These are phyloP conservation scores for Linnemannia elongata DNA, from an alignment of 192 early-diverging fungal species.

Conservation along the genomic window DNA sequence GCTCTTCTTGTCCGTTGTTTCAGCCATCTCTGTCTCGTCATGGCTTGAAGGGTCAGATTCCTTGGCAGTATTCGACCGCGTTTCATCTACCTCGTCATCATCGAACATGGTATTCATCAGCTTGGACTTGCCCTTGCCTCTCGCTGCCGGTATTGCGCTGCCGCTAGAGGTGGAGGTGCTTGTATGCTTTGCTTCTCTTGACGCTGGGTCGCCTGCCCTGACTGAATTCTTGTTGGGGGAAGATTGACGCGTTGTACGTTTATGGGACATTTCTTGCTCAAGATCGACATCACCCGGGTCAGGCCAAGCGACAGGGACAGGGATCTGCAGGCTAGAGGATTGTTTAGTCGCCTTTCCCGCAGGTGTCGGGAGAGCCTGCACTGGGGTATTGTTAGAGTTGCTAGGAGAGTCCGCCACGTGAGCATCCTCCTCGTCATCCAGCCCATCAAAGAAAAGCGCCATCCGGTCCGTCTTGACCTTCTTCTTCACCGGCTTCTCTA, in stretches of 20 bases:
- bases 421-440: slow-evolving; percentile 39
- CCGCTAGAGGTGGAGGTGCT: not conserved
- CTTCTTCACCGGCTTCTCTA: slow-evolving; percentile 34
- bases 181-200: not conserved
- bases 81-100: not conserved
- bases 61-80: not conserved
- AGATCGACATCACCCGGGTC: not conserved
- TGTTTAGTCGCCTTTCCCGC: not conserved
- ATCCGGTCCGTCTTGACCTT: slow-evolving; percentile 51
- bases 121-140: not conserved
- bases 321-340: not conserved
- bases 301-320: slow-evolving; percentile 23
- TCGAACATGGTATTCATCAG: not conserved
- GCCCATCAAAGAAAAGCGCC: slow-evolving; percentile 45
- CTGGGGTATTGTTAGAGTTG: not conserved
- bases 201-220: not conserved
- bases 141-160: not conserved
- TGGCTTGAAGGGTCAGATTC: not conserved
- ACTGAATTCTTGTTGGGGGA: not conserved
- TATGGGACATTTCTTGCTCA: not conserved
- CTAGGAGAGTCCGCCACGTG: not conserved
- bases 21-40: not conserved
- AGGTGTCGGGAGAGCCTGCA: not conserved
- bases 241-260: not conserved
- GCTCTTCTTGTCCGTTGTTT: not conserved